Base-by-base conservation (phyloP, 2,329 filamentous ascomycete species). In the Penicillium nordicum region DNA sequence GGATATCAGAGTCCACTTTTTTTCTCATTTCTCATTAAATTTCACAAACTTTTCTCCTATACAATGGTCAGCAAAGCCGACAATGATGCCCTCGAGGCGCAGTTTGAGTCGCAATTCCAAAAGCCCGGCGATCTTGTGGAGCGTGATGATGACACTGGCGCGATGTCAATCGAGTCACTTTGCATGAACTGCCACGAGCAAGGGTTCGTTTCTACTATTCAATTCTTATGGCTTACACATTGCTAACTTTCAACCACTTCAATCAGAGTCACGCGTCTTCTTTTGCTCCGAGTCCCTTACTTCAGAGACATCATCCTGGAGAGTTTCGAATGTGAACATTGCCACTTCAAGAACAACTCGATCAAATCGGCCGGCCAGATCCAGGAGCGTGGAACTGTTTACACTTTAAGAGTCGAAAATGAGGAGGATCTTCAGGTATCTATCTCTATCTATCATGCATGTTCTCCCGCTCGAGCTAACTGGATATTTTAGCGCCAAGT, bases 251-350 rank as follows among this genome's bases (percentile, higher is more conserved):
- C 5, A 9, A 50, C 14, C 14, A 12, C 27, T 27, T 27, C 29
- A 11, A 10, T 21, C 27, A 54, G 94, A 67, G 84, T 80, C 1
- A 99, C 94, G 14, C 84, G 88, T 57, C 84, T 99, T 23, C 85
- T 99, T 42, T 85, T 99, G 53, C 96, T 95, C 16, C 86, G 86
- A 63, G 97, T 99, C 54, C 94, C 94, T 16, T 97, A 91, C 82
- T 99, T 99, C 81, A 91, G 92, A 78, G 93, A 99, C 75, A 87
- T 99, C 61, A 91, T 99, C 68, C 85, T 99, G 74, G 96, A 97
- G 87, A 97, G 93, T 60, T 99, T 99, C 76, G 84, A 85, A 63
- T 99, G 94, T 80, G 86, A 90, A 6, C 85, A 97, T 76, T 99
- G 94, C 79, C 80, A 86, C 71, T 88, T 93, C 76, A 86, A 88